Percentiles rank a stretch among this genome's conserved stretches.
Evolutionary conservation across 1,284 basidiomycete genomes (phyloP).

Genomic region (Cryptococcus depauperatus): DNA sequence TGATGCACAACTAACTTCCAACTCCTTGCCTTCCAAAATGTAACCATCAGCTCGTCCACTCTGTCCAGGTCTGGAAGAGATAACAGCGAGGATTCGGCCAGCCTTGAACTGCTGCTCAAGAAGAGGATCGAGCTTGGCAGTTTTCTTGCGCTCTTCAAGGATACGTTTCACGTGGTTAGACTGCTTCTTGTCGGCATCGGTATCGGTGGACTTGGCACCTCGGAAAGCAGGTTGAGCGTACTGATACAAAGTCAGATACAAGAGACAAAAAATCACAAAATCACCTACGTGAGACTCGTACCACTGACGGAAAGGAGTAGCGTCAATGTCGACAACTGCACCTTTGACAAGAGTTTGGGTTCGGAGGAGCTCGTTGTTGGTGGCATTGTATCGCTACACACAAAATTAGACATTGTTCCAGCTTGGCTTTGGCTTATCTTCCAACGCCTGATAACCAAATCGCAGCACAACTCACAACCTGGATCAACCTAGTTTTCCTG

Average conservation of each 20-base stretch:
- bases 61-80: constrained; percentile 89
- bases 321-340: constrained; percentile 90
- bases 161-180: constrained; percentile 81
- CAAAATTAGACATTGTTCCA: neutral
- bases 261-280: neutral
- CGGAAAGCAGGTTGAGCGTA: constrained; percentile 85
- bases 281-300: constrained; percentile 84
- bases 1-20: constrained; percentile 60
- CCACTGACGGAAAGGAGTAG: constrained; percentile 96
- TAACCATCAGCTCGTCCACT: constrained; percentile 90
- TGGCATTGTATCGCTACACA: constrained; percentile 82
- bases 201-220: constrained; percentile 57
- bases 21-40: constrained; percentile 91
- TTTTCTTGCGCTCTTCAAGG: constrained; percentile 82
- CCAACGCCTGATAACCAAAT: neutral
- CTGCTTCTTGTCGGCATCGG: constrained; percentile 59
- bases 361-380: constrained; percentile 97
- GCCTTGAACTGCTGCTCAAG: constrained; percentile 55
- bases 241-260: constrained; percentile 44
- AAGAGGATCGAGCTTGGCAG: constrained; percentile 79
- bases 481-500: constrained; percentile 85
- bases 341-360: constrained; percentile 96
- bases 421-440: no score
- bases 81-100: constrained; percentile 59
- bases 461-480: constrained; percentile 62